phyloP scores from a whole-genome alignment of 371 early-diverging fungal species.

The Phascolomyces articulosus region DNA sequence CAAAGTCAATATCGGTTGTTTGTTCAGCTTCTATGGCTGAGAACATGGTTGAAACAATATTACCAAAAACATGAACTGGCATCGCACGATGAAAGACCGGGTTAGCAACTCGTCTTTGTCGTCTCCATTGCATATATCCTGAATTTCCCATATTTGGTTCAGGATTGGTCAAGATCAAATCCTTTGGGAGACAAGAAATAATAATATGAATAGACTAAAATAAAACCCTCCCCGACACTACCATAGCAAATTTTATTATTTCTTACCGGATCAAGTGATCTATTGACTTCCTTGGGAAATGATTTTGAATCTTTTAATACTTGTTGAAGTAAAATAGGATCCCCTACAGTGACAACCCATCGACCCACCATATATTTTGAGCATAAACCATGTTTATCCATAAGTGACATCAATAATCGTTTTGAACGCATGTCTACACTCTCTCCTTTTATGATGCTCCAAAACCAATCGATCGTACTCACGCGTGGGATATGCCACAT shows the following conservation, averaged over 20 bases:
- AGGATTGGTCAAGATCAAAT: conserved; percentile 12
- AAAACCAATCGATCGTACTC: conserved; percentile 24
- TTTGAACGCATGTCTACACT: conserved; percentile 25
- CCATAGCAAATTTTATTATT: not conserved
- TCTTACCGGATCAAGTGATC: conserved; percentile 24
- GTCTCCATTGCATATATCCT: conserved; percentile 20
- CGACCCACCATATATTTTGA: conserved; percentile 27
- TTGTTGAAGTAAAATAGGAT: conserved; percentile 24
- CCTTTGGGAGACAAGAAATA: not conserved
- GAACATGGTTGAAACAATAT: conserved; percentile 23
- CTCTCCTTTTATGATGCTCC: conserved; percentile 19
- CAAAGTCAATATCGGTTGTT: conserved; percentile 6
- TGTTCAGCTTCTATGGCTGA: conserved; percentile 13
- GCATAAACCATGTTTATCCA: conserved; percentile 32
- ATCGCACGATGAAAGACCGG: conserved; percentile 38
- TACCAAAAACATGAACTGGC: conserved; percentile 32
- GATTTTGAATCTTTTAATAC: conserved; percentile 22
- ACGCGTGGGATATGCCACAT: conserved; percentile 32
- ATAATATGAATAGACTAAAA: too few species aligned
- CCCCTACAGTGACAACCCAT: conserved; percentile 30
- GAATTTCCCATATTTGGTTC: conserved; percentile 19
- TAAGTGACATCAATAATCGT: conserved; percentile 19
- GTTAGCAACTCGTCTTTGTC: conserved; percentile 32
- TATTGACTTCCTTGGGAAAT: conserved; percentile 25
- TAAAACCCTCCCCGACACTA: too few species aligned